A percentile compares a stretch with the other conserved stretches of the same genome.
phyloP scores from a whole-genome alignment of 192 early-diverging fungal genomes.

The Paraglomus brasilianum region DNA sequence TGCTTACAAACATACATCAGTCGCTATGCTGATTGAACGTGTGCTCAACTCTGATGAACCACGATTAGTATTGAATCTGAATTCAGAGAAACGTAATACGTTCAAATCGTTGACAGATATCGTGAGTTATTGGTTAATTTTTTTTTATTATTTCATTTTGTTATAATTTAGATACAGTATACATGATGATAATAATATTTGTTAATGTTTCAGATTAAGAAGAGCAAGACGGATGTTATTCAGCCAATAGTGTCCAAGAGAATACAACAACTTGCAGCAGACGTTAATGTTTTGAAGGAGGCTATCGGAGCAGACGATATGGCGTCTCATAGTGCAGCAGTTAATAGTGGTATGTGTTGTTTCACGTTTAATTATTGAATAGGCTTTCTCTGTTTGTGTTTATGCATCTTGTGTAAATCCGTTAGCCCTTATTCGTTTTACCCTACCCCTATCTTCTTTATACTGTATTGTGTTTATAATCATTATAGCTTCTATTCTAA shows the following conservation, averaged over 20 bases:
- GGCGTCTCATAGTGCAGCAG: background rate
- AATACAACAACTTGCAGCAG: conserved; percentile 26
- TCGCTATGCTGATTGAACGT: conserved; percentile 21
- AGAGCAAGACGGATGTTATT: conserved; percentile 19
- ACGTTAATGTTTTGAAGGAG: conserved; percentile 27
- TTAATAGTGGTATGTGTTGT: conserved; percentile 19
- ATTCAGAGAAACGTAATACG: background rate
- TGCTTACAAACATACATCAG: background rate
- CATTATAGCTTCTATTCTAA: no score
- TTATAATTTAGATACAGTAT: background rate
- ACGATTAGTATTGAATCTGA: background rate
- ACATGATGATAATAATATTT: background rate
- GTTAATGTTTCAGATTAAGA: conserved; percentile 17
- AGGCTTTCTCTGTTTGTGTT: no score
- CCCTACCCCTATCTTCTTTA: no score
- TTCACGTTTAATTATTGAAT: no score
- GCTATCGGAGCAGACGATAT: conserved; percentile 13
- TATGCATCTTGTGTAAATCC: no score
- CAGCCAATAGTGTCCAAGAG: conserved; percentile 27
- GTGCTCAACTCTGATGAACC: conserved; percentile 27
- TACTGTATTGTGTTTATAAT: no score
- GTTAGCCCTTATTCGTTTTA: no score
- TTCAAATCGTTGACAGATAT: conserved; percentile 17
- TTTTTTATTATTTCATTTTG: background rate
- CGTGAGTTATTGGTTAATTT: conserved; percentile 7